Percentiles rank a stretch among this genome's conserved stretches.
Evolutionary conservation across 2,329 filamentous ascomycete species (phyloP).

Genomic region (Lachnellula cervina): DNA sequence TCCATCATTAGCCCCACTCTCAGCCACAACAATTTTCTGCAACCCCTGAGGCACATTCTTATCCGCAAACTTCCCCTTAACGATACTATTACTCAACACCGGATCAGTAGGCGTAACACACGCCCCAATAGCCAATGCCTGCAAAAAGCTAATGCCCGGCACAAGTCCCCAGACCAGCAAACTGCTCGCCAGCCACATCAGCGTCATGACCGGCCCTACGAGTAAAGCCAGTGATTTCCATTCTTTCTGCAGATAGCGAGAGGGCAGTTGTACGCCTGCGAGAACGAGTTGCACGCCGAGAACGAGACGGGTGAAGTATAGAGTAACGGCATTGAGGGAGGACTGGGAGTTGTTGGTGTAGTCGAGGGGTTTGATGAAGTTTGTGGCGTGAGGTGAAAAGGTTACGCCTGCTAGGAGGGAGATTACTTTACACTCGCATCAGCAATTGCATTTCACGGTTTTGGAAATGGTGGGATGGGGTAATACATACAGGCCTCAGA

Average conservation of each 20-base stretch:
- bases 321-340: constrained; percentile 66
- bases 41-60: constrained; percentile 79
- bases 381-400: constrained; percentile 72
- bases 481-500: constrained; percentile 74
- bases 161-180: constrained; percentile 73
- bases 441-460: background rate
- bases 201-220: constrained; percentile 76
- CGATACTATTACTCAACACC: constrained; percentile 80
- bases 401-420: constrained; percentile 73
- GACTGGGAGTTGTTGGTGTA: constrained; percentile 56
- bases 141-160: constrained; percentile 66
- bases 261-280: constrained; percentile 82
- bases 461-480: background rate
- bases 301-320: constrained; percentile 82
- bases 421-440: constrained; percentile 60
- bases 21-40: constrained; percentile 72
- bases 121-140: constrained; percentile 74
- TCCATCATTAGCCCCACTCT: constrained; percentile 86
- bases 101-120: constrained; percentile 93
- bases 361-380: constrained; percentile 69
- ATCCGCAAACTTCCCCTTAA: constrained; percentile 90
- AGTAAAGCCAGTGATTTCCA: constrained; percentile 71
- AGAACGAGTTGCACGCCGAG: constrained; percentile 87
- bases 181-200: constrained; percentile 83
- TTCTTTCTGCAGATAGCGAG: constrained; percentile 72